These are phyloP conservation scores for Dittrichia graveolens DNA, from an alignment of 129 eudicot species.

Conservation along the genomic window DNA sequence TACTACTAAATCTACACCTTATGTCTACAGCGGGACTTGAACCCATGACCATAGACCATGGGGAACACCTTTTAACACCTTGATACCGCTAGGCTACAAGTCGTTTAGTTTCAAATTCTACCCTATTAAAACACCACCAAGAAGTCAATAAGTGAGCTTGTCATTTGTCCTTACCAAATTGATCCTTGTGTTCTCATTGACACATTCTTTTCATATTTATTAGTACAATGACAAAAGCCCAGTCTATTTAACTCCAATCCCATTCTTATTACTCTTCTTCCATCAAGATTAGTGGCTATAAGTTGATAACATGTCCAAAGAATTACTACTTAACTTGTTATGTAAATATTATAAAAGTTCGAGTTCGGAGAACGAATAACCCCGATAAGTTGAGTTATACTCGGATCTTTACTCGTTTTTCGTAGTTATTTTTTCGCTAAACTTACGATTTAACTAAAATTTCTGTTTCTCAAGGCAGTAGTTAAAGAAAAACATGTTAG, in stretches of 20 bases:
- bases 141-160: constrained; percentile 21
- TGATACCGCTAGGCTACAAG: too few relatives aligned
- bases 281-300: background rate
- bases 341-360: too few relatives aligned
- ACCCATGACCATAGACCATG: too few relatives aligned
- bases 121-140: constrained; percentile 15
- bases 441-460: background rate
- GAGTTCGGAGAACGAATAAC: too few relatives aligned
- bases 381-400: too few relatives aligned
- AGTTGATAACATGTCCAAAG: background rate
- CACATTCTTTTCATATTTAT: constrained; percentile 42
- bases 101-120: too few relatives aligned
- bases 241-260: background rate
- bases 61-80: too few relatives aligned
- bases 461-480: background rate
- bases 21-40: too few relatives aligned
- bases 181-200: constrained; percentile 33
- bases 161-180: constrained; percentile 17
- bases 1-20: too few relatives aligned
- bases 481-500: constrained; percentile 14
- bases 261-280: constrained; percentile 1
- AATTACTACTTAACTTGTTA: too few relatives aligned
- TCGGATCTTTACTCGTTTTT: too few relatives aligned
- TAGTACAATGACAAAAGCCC: constrained; percentile 24
- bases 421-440: background rate